Base-by-base conservation (phyloP, 2,329 filamentous ascomycete species). In the Sclerotinia sclerotiorum region DNA sequence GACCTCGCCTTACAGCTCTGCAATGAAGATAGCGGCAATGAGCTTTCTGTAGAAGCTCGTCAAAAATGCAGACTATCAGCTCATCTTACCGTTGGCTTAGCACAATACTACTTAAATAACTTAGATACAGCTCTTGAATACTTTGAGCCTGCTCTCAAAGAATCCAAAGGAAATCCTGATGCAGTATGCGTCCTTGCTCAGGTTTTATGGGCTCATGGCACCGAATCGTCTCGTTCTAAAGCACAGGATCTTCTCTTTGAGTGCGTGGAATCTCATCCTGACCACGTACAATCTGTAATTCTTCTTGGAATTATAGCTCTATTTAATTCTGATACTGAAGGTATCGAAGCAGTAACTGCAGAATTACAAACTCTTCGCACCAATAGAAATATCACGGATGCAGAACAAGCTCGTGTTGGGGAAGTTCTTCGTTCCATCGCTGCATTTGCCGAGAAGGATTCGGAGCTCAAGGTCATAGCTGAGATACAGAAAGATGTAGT, bases 141-240 rank as follows among this genome's bases (percentile, higher is more conserved):
- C 80, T 97, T 99, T 79, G 88, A 92, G 71, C 84, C 87, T 3
- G 93, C 93, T 0, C 83, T 98, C 10, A 84, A 89, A 68, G 93
- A 97, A 77, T 93, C 91, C 0, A 81, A 86, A 42, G 86, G 86
- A 49, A 88, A 93, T 70, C 90, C 94, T 0, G 93, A 97, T 76
- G 90, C 94, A 1, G 89, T 93, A 0, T 97, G 94, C 75, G 83
- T 97, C 17, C 83, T 98, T 17, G 91, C 94, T 0, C 93, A 98
- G 79, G 91, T 98, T 0, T 84, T 98, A 0, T 99, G 95, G 94
- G 94, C 94, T 0, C 93, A 92, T 72, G 93, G 92, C 11, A 88
- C 88, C 0, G 87, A 90, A 8, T 84, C 88, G 0, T 91, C 94
- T 67, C 87, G 90, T 58, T 87, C 89, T 62, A 88, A 91, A 70